Base-by-base conservation (phyloP, 345 rosid species). In the Nasturtium officinale region DNA sequence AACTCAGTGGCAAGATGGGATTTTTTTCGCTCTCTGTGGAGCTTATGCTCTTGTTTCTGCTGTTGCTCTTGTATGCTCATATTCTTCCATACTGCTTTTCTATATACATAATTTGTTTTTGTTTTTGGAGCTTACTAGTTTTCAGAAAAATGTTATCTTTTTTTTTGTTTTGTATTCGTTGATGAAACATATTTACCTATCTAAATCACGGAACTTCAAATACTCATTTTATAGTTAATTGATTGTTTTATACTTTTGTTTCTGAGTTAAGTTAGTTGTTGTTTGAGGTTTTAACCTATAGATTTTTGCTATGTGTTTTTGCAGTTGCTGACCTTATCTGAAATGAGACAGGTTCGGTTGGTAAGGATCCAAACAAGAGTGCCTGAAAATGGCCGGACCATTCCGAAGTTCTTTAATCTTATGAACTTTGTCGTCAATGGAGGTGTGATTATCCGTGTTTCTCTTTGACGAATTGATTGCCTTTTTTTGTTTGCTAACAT, bases 301-400 rank as follows among this genome's bases (percentile, higher is more conserved):
- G 67, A 9, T 64, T 30, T 64, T 62, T 53, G 62, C 6, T 6
- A 21, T 68, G 51, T 61, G 61, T 43, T 68, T 54, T 43, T 68
- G 61, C 35, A 58, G 45, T 37, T 52, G 5, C 37, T 65, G 53
- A 71, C 42, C 10, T 54, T 59, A 29, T 68, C 1, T 63, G 15
- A 16, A 42, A 10, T 42, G 61, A 56, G 53, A 17, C 81, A 95
- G 99, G 82, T 90, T 70, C 99, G 91, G 78, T 77, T 95, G 65
- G 80, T 91, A 29, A 84, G 97, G 84, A 95, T 95, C 30, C 93
- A 91, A 74, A 77, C 84, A 86, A 89, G 99, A 88, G 99, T 95
- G 78, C 99, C 99, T 0, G 99, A 95, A 65, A 88, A 95, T 69
- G 96, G 99, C 53, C 91, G 99, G 99, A 95, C 96, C 3, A 95